These are phyloP conservation scores for Lactarius hatsudake DNA, from an alignment of 768 basidiomycete species.

Conservation along the genomic window DNA sequence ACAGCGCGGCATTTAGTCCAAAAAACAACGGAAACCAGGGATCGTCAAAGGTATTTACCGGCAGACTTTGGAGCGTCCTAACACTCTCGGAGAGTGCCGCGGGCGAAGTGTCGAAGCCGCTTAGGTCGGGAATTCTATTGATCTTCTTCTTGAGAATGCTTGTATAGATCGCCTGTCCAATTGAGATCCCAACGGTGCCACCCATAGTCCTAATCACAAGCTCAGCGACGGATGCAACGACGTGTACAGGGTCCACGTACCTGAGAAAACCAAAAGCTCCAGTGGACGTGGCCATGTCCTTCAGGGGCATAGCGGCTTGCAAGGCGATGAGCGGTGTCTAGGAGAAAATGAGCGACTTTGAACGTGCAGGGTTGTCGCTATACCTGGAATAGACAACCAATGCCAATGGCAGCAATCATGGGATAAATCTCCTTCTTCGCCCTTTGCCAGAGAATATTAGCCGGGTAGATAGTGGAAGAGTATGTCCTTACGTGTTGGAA, in stretches of 20 bases:
- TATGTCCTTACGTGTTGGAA: constrained; percentile 45
- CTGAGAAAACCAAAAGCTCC: constrained; percentile 68
- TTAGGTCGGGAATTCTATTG: constrained; percentile 23
- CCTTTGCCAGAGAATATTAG: constrained; percentile 35
- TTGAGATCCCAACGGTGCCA: constrained; percentile 71
- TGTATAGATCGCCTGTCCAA: constrained; percentile 69
- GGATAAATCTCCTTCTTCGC: constrained; percentile 63
- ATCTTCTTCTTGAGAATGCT: constrained; percentile 41
- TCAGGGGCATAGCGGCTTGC: constrained; percentile 85
- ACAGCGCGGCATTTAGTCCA: background rate
- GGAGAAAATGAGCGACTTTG: background rate
- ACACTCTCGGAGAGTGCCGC: constrained; percentile 33
- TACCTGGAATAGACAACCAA: constrained; percentile 63
- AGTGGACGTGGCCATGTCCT: constrained; percentile 84
- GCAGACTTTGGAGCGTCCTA: constrained; percentile 27
- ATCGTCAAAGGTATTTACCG: constrained; percentile 24
- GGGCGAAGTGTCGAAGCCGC: constrained; percentile 27
- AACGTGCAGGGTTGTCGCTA: constrained; percentile 9
- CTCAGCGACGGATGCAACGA: constrained; percentile 7
- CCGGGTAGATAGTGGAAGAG: too few relatives aligned
- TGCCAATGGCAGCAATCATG: constrained; percentile 61
- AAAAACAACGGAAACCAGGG: background rate
- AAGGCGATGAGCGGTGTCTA: constrained; percentile 68
- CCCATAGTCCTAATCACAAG: constrained; percentile 53
- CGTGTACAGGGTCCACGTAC: constrained; percentile 34